Percentiles rank a stretch among this genome's conserved stretches.
Evolutionary conservation across 2,329 filamentous ascomycete species (phyloP).

Genomic region (Metarhizium rileyi): DNA sequence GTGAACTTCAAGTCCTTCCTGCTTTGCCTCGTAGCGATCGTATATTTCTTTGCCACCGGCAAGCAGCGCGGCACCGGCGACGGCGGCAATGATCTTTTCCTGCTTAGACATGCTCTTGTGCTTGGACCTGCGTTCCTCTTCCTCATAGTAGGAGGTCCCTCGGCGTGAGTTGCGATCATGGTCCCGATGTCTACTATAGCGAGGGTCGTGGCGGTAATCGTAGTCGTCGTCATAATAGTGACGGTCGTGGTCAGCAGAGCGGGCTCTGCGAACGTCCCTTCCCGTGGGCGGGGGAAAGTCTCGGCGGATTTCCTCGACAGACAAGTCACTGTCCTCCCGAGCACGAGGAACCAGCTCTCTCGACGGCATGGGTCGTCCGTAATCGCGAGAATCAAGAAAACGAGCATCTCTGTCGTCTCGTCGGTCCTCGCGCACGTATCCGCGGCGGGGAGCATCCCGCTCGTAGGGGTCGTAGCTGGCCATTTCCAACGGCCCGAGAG

Average conservation of each 20-base stretch:
- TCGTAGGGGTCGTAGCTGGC: conserved; percentile 47
- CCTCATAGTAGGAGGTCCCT: conserved; percentile 43
- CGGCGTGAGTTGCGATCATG: conserved; percentile 31
- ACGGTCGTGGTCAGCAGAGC: conserved; percentile 48
- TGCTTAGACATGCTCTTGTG: conserved; percentile 45
- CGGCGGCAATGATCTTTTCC: conserved; percentile 57
- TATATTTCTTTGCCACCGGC: conserved; percentile 57
- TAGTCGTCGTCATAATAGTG: conserved; percentile 44
- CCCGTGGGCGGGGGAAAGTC: conserved; percentile 68
- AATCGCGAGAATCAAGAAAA: conserved; percentile 43
- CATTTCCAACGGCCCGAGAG: conserved; percentile 15
- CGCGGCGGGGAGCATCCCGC: conserved; percentile 37
- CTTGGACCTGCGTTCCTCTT: conserved; percentile 43
- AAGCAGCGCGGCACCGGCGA: conserved; percentile 54
- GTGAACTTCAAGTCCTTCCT: conserved; percentile 39
- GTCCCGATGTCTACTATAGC: conserved; percentile 20
- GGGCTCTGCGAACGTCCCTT: conserved; percentile 47
- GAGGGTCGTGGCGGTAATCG: conserved; percentile 36
- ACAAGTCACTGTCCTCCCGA: conserved; percentile 65
- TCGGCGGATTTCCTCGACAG: conserved; percentile 72
- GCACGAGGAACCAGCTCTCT: conserved; percentile 47
- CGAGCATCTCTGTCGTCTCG: conserved; percentile 42
- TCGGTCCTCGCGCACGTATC: conserved; percentile 45
- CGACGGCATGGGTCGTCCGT: conserved; percentile 32
- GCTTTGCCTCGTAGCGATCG: conserved; percentile 49